These are phyloP conservation scores for Carex cristatella DNA, from an alignment of 176 grass and related monocot genomes.

Conservation along the genomic window DNA sequence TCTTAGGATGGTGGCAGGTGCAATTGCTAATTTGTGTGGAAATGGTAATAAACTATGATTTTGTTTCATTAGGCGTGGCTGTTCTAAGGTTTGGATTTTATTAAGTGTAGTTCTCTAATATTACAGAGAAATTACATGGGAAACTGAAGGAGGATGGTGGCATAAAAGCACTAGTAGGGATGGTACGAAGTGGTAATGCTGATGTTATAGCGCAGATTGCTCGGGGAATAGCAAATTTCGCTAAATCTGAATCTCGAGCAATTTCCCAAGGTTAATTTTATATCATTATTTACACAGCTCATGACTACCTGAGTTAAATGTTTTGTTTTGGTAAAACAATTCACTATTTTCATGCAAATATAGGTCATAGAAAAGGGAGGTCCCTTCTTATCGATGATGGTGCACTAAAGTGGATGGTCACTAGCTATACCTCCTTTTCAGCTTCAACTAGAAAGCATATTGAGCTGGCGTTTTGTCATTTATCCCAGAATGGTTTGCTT, in stretches of 20 bases:
- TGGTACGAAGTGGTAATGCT: slow-evolving; percentile 51
- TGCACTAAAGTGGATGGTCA: slow-evolving; percentile 62
- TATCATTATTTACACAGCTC: slow-evolving; percentile 10
- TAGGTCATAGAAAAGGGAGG: slow-evolving; percentile 70
- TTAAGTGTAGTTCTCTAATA: slow-evolving; percentile 6
- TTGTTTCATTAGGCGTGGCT: background rate
- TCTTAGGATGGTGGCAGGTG: slow-evolving; percentile 86
- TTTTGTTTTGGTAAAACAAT: slow-evolving; percentile 3
- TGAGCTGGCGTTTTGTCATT: slow-evolving; percentile 84
- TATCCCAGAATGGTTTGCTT: slow-evolving; percentile 80
- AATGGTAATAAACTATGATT: slow-evolving; percentile 54
- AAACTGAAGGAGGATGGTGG: slow-evolving; percentile 84
- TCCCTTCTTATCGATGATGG: slow-evolving; percentile 88
- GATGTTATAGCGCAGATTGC: slow-evolving; percentile 94
- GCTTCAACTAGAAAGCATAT: slow-evolving; percentile 55
- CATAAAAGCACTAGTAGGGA: slow-evolving; percentile 71
- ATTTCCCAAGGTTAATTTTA: slow-evolving; percentile 61
- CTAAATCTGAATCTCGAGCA: slow-evolving; percentile 95
- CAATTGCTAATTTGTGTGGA: slow-evolving; percentile 96
- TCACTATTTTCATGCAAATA: background rate
- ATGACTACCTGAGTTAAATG: slow-evolving; percentile 4
- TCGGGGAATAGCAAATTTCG: slow-evolving; percentile 91
- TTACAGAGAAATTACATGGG: slow-evolving; percentile 62
- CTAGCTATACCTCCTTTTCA: slow-evolving; percentile 48
- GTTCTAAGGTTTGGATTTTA: background rate